Conservation (phyloP, 106 monocot species). For the Iris macrosiphon region DNA sequence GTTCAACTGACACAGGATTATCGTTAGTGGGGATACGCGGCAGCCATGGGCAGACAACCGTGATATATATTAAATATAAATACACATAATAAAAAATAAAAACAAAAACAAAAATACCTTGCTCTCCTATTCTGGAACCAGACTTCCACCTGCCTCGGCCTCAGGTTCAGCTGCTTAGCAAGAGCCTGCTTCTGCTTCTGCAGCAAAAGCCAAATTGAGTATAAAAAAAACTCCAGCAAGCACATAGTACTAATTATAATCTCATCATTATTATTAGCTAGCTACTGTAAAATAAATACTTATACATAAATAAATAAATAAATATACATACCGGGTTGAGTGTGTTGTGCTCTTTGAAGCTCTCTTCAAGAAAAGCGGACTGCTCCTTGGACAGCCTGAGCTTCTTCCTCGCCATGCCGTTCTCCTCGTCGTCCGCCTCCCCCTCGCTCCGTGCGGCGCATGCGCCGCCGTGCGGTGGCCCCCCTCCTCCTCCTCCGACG, state of each 20-base stretch:
- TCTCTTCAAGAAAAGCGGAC: conserved; percentile 6
- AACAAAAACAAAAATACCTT: conserved; percentile 21
- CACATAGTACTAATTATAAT: neutral
- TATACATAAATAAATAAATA: no score
- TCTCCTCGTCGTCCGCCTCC: conserved; percentile 35
- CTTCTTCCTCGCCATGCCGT: conserved; percentile 35
- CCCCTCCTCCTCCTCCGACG: neutral
- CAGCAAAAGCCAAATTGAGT: neutral
- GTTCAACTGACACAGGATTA: no score
- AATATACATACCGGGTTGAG: conserved; percentile 19
- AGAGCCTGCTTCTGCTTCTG: conserved; percentile 68
- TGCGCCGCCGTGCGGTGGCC: neutral
- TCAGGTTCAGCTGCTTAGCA: conserved; percentile 58
- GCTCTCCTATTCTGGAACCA: conserved; percentile 79
- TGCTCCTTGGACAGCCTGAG: conserved; percentile 36
- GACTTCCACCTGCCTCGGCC: conserved; percentile 68
- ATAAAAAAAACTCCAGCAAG: neutral
- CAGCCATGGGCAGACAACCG: no score
- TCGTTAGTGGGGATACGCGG: no score
- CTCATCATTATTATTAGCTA: no score
- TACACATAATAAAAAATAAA: neutral
- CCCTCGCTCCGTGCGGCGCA: conserved; percentile 10
- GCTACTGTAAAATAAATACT: no score
- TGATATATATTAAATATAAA: no score
- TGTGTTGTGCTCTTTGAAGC: conserved; percentile 14